Base-by-base conservation (phyloP, 352 stramenopile genomes). In the Albugo candida region DNA sequence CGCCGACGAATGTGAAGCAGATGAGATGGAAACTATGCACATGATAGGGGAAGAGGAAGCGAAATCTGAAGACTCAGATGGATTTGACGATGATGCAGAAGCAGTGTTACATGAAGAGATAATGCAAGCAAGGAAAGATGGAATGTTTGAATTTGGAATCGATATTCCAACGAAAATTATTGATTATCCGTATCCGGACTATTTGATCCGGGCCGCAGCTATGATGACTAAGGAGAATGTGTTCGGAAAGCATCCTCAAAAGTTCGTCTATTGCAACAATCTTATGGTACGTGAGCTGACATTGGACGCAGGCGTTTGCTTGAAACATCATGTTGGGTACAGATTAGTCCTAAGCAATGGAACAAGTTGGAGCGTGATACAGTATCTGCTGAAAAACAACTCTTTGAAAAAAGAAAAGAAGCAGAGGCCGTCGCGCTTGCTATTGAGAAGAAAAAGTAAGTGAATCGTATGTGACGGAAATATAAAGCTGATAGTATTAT, bases 231-330 rank as follows among this genome's bases (percentile, higher is more conserved):
- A 76, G 36, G 39, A 79, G 51, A 70, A 53, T 46, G 67, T 72
- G 8, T 81, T 84, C 48, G 72, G 72, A 17, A 61, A 68, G 48
- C 58, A 70, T 37, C 67, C 66, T 1, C 61, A 79, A 50, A 57
- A 74, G 50, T 78, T 65, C 75, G 64, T 84, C 67, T 74, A 81
- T 66, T 77, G 69, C 60, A 80, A 81, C 61, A 84, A 84, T 52
- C 50, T 82, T 16, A 49, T 78, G 67, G 72, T 84, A 59, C 5
- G 41, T 36, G 5, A 53, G 41, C 5, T 31, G 3, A 31, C 8
- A 31, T 31, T 31, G 24, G 24, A 8, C 8, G 8, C 8, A 31
- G 8, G 24, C 3, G 24, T 31, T 31, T 31, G 8, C 24, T 10
- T 10, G 3, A 8, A 31, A 31, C 3, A 8, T 31, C 24, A n/a